phyloP scores from a whole-genome alignment of 441 rosid genomes.

The Raphanus hybrid region DNA sequence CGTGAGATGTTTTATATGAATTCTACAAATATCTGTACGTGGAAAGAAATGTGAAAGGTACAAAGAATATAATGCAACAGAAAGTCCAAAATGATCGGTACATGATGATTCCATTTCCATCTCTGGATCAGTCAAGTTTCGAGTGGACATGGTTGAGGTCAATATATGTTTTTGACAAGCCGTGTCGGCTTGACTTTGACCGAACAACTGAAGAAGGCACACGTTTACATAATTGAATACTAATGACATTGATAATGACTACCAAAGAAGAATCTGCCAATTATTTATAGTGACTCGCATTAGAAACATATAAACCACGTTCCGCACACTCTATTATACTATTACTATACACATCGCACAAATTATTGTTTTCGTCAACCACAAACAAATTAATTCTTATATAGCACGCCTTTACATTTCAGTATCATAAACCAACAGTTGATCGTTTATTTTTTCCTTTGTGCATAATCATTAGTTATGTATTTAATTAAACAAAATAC shows the following conservation, averaged over 20 bases:
- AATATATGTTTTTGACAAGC: conserved; percentile 23
- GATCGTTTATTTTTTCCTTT: neutral
- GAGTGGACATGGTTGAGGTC: conserved; percentile 19
- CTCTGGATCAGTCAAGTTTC: conserved; percentile 20
- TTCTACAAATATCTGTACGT: neutral
- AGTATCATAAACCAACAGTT: conserved; percentile 2
- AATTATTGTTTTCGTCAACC: neutral
- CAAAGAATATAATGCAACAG: neutral
- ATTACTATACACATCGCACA: conserved; percentile 1
- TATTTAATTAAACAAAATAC: neutral
- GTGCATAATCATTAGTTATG: neutral
- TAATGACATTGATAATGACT: neutral
- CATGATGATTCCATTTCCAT: conserved; percentile 14
- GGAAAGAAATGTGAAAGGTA: conserved; percentile 7
- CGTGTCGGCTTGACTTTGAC: conserved; percentile 47
- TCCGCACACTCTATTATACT: conserved; percentile 38
- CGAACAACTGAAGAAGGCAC: conserved; percentile 14
- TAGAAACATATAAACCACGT: conserved; percentile 40
- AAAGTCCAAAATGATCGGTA: conserved; percentile 26
- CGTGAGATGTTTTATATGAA: neutral
- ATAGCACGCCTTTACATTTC: conserved; percentile 12
- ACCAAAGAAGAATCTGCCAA: conserved; percentile 8
- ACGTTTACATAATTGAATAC: conserved; percentile 22
- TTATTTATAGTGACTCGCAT: conserved; percentile 15
- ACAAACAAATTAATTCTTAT: neutral